Percentiles rank a stretch among this genome's conserved stretches.
Evolutionary conservation across 2,329 filamentous ascomycete genomes (phyloP).

Genomic region (Ilyonectria mors-panacis): DNA sequence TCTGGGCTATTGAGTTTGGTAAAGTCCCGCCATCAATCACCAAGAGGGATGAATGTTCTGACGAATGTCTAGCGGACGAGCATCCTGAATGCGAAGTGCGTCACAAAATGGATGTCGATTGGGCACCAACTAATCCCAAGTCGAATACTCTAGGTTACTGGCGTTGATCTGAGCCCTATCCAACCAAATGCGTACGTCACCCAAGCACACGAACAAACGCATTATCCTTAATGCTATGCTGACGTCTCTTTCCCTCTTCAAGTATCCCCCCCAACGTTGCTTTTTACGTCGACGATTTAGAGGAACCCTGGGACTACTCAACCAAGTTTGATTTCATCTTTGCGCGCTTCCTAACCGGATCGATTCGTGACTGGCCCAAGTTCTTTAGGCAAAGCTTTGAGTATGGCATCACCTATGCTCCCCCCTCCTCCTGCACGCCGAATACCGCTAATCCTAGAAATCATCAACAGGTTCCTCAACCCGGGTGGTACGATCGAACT

Average conservation of each 20-base stretch:
- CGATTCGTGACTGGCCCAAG: conserved; percentile 30
- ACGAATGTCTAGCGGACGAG: conserved; percentile 25
- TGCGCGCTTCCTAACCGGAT: conserved; percentile 25
- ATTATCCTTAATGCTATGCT: not conserved
- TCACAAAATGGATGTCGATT: fast-evolving
- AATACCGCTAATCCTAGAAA: not conserved
- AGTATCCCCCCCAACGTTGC: conserved; percentile 30
- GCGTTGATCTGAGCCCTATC: conserved; percentile 34
- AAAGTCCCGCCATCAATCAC: fast-evolving
- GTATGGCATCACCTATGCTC: conserved; percentile 1
- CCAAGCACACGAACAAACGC: too few relatives aligned
- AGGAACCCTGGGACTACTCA: conserved; percentile 29
- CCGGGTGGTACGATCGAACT: conserved; percentile 28
- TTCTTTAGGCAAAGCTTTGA: conserved; percentile 34
- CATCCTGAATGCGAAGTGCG: conserved; percentile 32
- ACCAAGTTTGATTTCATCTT: conserved; percentile 34
- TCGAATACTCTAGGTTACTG: conserved; percentile 17
- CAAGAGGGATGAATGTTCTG: not conserved
- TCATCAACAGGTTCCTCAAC: not conserved
- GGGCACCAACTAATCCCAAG: not conserved
- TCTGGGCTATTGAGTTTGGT: conserved; percentile 37
- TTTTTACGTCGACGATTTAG: conserved; percentile 32
- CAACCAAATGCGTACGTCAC: conserved; percentile 25
- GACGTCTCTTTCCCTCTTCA: not conserved
- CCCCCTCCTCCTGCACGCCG: too few relatives aligned